Evolutionary conservation across 2,329 filamentous ascomycete genomes (phyloP).

Genomic region (Microcyclospora tardicrescens): DNA sequence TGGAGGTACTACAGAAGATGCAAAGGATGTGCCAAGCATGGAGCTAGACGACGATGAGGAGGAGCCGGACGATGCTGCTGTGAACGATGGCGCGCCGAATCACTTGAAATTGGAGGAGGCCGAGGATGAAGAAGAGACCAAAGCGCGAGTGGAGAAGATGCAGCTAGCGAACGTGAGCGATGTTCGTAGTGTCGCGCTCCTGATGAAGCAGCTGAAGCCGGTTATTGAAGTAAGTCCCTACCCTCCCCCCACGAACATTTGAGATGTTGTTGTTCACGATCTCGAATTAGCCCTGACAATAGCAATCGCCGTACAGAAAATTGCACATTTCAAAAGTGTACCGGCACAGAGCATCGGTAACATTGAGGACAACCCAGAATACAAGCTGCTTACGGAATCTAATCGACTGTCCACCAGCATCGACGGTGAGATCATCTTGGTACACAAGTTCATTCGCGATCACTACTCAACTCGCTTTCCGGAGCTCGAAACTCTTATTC

Average conservation of each 20-base stretch:
- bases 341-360: constrained; percentile 60
- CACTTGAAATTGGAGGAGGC: constrained; percentile 35
- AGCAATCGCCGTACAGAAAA: constrained; percentile 50
- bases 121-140: constrained; percentile 55
- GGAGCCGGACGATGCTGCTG: constrained; percentile 6
- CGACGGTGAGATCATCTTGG: constrained; percentile 78
- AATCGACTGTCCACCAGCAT: constrained; percentile 86
- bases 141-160: constrained; percentile 73
- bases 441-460: constrained; percentile 93
- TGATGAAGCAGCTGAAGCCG: constrained; percentile 72
- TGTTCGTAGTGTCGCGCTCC: constrained; percentile 61
- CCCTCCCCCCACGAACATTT: constrained; percentile 10
- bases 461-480: constrained; percentile 92
- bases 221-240: constrained; percentile 61
- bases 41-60: constrained; percentile 12
- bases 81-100: constrained; percentile 34
- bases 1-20: constrained; percentile 1
- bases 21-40: constrained; percentile 4
- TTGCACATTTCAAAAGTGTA: constrained; percentile 60
- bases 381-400: constrained; percentile 74
- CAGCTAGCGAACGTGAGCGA: constrained; percentile 60
- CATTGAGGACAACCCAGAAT: constrained; percentile 85
- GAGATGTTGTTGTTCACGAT: constrained; percentile 21
- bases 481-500: constrained; percentile 79
- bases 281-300: not conserved